Evolutionary conservation across 805 yeast genomes (phyloP), one percentile per base, ranked within the genome.

Genomic region (Cyberlindnera petersonii): DNA sequence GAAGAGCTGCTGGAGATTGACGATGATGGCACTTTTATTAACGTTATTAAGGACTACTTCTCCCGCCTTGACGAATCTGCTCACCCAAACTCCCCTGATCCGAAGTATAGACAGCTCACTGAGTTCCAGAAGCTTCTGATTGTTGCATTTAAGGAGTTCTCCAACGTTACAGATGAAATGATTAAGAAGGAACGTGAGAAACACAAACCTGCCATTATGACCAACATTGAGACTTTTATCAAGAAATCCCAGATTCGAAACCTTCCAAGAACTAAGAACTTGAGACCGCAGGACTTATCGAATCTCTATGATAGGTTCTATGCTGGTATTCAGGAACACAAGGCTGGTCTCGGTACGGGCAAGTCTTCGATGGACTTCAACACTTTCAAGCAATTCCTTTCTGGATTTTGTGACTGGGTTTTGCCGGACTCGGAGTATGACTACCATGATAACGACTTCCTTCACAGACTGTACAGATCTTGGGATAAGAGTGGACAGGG

Each of bases 11-110:
- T 93, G 33, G 69, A 74, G 40, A 80, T 89, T 9, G 85, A 78
- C 47, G 99, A 93, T 64, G 98, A 93, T 58, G 98, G 98, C 2
- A 77, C 82, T 48, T 88, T 94, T 50, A 84, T 93, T 33, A 82
- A 86, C 5, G 77, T 91, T 23, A 71, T 93, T 44, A 93, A 91
- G 56, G 77, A 79, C 19, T 93, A 84, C 61, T 93, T 93, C 55
- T 69, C 75, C 19, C 72, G 82, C 0, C 69, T 91, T 17, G 95
- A 85, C 54, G 81, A 82, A 39, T 75, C 84, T 10, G 93, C 89
- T 0, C 83, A 84, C 48, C 89, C 94, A 6, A 72, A 72, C 24
- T 72, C 94, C 0, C 61, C 74, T 7, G 79, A 83, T 52, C 75
- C 75, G 20, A 79, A 77, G 50, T 74, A 74, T 35, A 74, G 81